Conservation (phyloP, 108 stramenopile genomes). For the Craspedostauros australis region DNA sequence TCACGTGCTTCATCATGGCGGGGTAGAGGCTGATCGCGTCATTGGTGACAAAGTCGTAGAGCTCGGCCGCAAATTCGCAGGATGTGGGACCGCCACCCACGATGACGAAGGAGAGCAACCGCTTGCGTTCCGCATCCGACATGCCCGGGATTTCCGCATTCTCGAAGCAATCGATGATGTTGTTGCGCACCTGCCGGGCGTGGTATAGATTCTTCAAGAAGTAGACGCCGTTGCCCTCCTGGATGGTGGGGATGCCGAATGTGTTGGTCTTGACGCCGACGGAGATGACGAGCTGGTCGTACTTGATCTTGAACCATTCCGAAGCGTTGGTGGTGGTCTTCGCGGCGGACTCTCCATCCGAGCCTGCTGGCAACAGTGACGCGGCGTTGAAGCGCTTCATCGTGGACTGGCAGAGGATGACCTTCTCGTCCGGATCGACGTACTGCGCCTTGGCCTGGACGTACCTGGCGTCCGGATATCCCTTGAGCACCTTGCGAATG, state of each 20-base stretch:
- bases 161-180: constrained; percentile 94
- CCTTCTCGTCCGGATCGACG: constrained; percentile 57
- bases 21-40: constrained; percentile 88
- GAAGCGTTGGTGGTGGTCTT: neutral
- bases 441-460: constrained; percentile 74
- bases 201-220: constrained; percentile 95
- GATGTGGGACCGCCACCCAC: constrained; percentile 97
- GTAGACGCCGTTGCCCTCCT: constrained; percentile 79
- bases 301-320: constrained; percentile 66
- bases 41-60: constrained; percentile 84
- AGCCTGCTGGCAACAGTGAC: too few relatives aligned
- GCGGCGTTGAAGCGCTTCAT: too few relatives aligned
- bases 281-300: constrained; percentile 86
- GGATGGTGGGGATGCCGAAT: constrained; percentile 20
- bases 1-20: constrained; percentile 69
- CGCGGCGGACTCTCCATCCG: constrained; percentile 2
- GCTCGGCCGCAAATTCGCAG: constrained; percentile 92
- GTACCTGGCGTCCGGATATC: constrained; percentile 48
- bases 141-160: constrained; percentile 78
- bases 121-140: constrained; percentile 52
- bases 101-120: constrained; percentile 92
- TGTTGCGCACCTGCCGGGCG: constrained; percentile 89
- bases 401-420: constrained; percentile 52
- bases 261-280: constrained; percentile 89
- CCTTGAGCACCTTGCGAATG: constrained; percentile 58